phyloP scores from a whole-genome alignment of 2,329 filamentous ascomycete genomes.

The Colletotrichum acutatum region DNA sequence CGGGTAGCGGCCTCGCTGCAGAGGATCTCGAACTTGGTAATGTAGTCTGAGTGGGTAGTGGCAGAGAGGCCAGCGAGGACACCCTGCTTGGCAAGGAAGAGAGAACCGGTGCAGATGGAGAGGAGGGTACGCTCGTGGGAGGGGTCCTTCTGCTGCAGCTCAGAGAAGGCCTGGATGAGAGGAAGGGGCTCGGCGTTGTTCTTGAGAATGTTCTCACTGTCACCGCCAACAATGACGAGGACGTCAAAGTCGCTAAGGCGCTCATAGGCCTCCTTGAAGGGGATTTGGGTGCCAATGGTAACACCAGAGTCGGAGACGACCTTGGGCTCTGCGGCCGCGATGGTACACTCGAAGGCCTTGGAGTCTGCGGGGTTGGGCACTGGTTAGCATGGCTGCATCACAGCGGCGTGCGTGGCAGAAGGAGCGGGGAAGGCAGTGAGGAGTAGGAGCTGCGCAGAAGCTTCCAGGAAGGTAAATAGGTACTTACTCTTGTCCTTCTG shows the following conservation, averaged over 20 bases:
- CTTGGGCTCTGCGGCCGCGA: slow-evolving; percentile 64
- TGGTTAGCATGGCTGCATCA: slow-evolving; percentile 20
- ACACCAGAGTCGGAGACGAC: slow-evolving; percentile 72
- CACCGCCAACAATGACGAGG: slow-evolving; percentile 81
- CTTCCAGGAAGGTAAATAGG: background rate
- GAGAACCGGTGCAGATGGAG: slow-evolving; percentile 81
- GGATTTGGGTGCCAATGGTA: slow-evolving; percentile 78
- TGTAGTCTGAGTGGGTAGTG: slow-evolving; percentile 84
- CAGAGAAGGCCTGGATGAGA: slow-evolving; percentile 80
- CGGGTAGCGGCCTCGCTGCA: slow-evolving; percentile 79
- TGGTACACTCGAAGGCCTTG: slow-evolving; percentile 69
- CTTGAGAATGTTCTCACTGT: slow-evolving; percentile 72
- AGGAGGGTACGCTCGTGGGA: slow-evolving; percentile 83
- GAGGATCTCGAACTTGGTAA: slow-evolving; percentile 84
- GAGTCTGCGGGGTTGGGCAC: slow-evolving; percentile 50
- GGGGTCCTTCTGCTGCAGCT: slow-evolving; percentile 83
- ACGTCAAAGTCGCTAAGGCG: slow-evolving; percentile 81
- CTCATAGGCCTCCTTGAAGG: slow-evolving; percentile 80
- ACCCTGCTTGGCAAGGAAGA: slow-evolving; percentile 81
- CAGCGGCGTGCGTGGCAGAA: background rate
- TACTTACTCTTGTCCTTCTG: slow-evolving; percentile 63
- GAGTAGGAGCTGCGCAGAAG: background rate
- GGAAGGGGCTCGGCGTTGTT: slow-evolving; percentile 74
- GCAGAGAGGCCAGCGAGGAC: slow-evolving; percentile 82
- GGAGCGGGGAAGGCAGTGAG: slow-evolving; percentile 7